Percentiles rank a stretch among this genome's conserved stretches.
Conservation (phyloP, 371 early-diverging fungal species). For the Neoconidiobolus thromboides region DNA sequence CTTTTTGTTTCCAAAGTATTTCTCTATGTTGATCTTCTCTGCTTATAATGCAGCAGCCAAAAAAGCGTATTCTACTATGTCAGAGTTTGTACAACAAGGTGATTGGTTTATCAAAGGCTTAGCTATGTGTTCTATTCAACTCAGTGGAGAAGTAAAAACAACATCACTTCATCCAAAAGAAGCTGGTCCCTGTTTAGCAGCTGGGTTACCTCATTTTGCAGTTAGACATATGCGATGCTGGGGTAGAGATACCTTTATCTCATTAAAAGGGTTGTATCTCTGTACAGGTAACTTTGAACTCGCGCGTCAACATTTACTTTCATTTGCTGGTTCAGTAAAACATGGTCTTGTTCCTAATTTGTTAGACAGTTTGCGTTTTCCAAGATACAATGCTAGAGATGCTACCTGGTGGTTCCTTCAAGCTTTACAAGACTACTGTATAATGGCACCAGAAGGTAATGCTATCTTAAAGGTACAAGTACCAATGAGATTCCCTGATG, state of each 20-base stretch:
- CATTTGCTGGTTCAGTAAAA: slow-evolving; percentile 71
- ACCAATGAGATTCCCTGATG: slow-evolving; percentile 62
- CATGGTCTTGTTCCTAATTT: slow-evolving; percentile 93
- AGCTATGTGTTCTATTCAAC: slow-evolving; percentile 62
- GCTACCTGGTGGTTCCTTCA: slow-evolving; percentile 93
- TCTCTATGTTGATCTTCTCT: slow-evolving; percentile 54
- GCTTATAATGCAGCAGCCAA: slow-evolving; percentile 48
- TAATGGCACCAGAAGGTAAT: slow-evolving; percentile 47
- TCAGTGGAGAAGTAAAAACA: slow-evolving; percentile 52
- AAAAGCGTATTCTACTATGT: slow-evolving; percentile 34
- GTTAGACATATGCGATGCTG: slow-evolving; percentile 86
- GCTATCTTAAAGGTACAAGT: slow-evolving; percentile 50
- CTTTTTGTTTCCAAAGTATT: slow-evolving; percentile 83
- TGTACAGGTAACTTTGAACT: slow-evolving; percentile 61
- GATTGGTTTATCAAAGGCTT: slow-evolving; percentile 46
- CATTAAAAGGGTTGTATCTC: slow-evolving; percentile 67
- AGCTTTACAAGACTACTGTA: slow-evolving; percentile 72
- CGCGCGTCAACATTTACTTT: slow-evolving; percentile 65
- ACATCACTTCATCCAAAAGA: slow-evolving; percentile 56
- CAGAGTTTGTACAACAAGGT: slow-evolving; percentile 27
- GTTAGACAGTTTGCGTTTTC: slow-evolving; percentile 61
- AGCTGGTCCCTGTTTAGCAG: slow-evolving; percentile 51
- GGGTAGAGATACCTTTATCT: slow-evolving; percentile 94
- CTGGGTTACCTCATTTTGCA: slow-evolving; percentile 93
- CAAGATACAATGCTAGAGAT: slow-evolving; percentile 91